Base-by-base conservation (phyloP, 2,329 filamentous ascomycete genomes). In the Aspergillus sp. region DNA sequence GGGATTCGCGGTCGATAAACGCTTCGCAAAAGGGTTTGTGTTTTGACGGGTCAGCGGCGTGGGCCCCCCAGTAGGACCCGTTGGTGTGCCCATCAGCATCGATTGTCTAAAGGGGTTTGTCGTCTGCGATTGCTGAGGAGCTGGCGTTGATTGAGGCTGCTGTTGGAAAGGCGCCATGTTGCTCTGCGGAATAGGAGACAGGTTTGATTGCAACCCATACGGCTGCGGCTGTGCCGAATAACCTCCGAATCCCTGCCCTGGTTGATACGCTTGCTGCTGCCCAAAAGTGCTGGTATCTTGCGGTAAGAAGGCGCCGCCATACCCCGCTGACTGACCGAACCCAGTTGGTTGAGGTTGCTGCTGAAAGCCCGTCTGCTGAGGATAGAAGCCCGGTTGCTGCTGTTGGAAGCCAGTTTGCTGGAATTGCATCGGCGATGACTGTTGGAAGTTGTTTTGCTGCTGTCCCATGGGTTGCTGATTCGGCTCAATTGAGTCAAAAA, bases 91-190 rank as follows among this genome's bases (percentile, higher is more conserved):
- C 30, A 53, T 29, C 64, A 94, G 68, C 78, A 89, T 89, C 1
- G 89, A 95, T 53, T 86, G 82, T 26, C 91, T 75, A 74, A 98
- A 98, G 0, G 91, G 91, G 54, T 98, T 98, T 5, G 86, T 94
- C 14, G 68, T 78, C 48, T 78, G 74, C 13, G 50, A 53, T 37
- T 57, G 55, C 31, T 35, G 48, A 48, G 42, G 59, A 51, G 33
- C 46, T 51, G 60, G 47, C 29, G 61, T 57, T 47, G 52, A 57
- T 37, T 63, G 61, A 48, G 55, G 58, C 39, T 60, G 67, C 40
- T 61, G 61, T 35, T 53, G 48, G 49, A 71, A 74, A 35, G 63
- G 53, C 17, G 63, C 52, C 24, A 64, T 45, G 20, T 64, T 63
- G 38, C 67, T 66, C 41, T 73, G 69, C 3, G 70, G 64, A 50